Base-by-base conservation (phyloP, 371 early-diverging fungal genomes). In the Rhizoclosmatium hyalinum region DNA sequence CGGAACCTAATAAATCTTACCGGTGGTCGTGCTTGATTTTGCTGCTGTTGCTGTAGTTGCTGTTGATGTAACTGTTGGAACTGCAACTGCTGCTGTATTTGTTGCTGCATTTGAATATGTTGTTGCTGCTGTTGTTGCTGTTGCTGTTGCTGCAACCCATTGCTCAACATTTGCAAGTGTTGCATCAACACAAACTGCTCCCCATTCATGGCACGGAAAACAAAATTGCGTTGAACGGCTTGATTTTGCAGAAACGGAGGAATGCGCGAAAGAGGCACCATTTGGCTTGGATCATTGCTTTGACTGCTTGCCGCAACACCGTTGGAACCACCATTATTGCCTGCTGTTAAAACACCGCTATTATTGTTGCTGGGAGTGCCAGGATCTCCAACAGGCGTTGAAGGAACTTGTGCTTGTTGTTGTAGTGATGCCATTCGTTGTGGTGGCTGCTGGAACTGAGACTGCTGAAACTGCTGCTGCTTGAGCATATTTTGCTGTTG, bases 91-190 rank as follows among this genome's bases (percentile, higher is more conserved):
- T 60, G 61, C 61, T 24, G 32, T 12, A 24, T 6, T 41, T 19
- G 61, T 21, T 24, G 21, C 19, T 21, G 61, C 8, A 12, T 6
- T 60, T 60, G 61, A 24, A 6, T 10, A 12, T 60, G 61, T 19
- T 14, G 8, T 60, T 60, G 61, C 19, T 60, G 61, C 19, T 60
- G 61, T 19, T 14, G 8, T 60, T 21, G 21, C 61, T 60, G 61
- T 19, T 60, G 8, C 61, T 19, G 61, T 60, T 60, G 61, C 19
- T 60, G 61, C 10, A 12, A 19, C 21, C 6, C 19, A 1, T 60
- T 21, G 41, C 19, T 21, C 61, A 24, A 41, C 41, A 60, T 41
- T 41, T 60, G 61, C 21, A 24, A 41, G 32, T 60, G 61, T 60
- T 21, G 61, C 14, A 60, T 6, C 41, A 19, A 10, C 32, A 60